These are phyloP conservation scores for Pisolithus microcarpus DNA, from an alignment of 768 basidiomycete species.

Conservation along the genomic window DNA sequence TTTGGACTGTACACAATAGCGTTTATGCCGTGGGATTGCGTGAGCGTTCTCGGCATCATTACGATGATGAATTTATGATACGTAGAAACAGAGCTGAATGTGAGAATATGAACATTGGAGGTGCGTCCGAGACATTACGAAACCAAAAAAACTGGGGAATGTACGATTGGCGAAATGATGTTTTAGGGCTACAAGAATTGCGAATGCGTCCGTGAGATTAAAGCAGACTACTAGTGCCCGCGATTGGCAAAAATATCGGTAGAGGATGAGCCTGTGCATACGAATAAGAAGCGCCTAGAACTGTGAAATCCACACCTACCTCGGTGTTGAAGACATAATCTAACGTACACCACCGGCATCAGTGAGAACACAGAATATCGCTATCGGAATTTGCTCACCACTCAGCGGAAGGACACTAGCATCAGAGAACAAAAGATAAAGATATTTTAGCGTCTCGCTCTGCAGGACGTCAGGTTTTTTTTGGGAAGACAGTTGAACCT, in stretches of 20 bases:
- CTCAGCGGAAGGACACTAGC: constrained; percentile 62
- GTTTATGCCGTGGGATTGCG: no score
- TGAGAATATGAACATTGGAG: no score
- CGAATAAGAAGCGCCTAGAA: background rate
- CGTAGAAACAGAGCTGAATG: no score
- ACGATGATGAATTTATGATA: no score
- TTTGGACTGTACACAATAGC: background rate
- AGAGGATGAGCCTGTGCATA: constrained; percentile 53
- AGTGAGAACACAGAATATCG: constrained; percentile 1
- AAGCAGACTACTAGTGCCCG: constrained; percentile 8
- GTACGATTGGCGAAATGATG: no score
- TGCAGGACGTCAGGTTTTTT: constrained; percentile 19
- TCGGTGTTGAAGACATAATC: constrained; percentile 93
- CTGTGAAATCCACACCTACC: constrained; percentile 31
- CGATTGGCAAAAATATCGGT: constrained; percentile 56
- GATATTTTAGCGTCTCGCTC: constrained; percentile 89
- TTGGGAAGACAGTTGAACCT: background rate
- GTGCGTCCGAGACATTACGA: no score
- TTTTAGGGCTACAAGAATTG: no score
- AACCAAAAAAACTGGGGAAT: no score
- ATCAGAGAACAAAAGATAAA: constrained; percentile 82
- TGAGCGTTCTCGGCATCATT: no score
- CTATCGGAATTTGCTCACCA: constrained; percentile 39
- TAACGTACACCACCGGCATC: constrained; percentile 20
- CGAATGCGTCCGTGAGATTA: no score